Conservation (phyloP, 345 rosid species). For the Salix exigua region DNA sequence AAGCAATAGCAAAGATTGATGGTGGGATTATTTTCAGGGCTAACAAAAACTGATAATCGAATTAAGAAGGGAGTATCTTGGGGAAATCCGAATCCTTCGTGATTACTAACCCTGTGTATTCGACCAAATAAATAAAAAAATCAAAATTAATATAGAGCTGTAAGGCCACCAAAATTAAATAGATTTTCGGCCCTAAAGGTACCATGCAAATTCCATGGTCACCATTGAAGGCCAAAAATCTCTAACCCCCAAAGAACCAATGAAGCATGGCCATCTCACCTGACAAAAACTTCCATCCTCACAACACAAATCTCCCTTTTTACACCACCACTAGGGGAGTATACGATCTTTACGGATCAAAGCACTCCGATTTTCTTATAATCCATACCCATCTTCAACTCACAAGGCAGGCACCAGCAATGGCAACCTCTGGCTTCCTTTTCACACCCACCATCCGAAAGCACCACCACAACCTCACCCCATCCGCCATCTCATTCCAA, state of each 20-base stretch:
- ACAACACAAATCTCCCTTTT: not conserved
- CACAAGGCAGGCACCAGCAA: constrained; percentile 13
- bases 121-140: not conserved
- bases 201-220: not conserved
- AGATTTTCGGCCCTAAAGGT: not conserved
- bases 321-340: not conserved
- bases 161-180: too few species aligned
- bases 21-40: not conserved
- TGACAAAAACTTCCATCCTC: constrained; percentile 40
- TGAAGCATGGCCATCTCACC: constrained; percentile 34
- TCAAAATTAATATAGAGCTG: not conserved
- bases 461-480: constrained; percentile 25
- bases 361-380: not conserved
- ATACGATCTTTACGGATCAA: not conserved
- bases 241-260: constrained; percentile 44
- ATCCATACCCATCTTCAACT: not conserved
- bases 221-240: constrained; percentile 10
- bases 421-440: constrained; percentile 38
- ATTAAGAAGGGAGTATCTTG: too few species aligned
- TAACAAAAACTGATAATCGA: too few species aligned
- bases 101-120: not conserved
- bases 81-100: too few species aligned
- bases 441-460: constrained; percentile 32
- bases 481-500: constrained; percentile 45
- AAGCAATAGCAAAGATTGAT: not conserved